phyloP scores from a whole-genome alignment of 257 asterid genomes.

The Galeopsis tetrahit region DNA sequence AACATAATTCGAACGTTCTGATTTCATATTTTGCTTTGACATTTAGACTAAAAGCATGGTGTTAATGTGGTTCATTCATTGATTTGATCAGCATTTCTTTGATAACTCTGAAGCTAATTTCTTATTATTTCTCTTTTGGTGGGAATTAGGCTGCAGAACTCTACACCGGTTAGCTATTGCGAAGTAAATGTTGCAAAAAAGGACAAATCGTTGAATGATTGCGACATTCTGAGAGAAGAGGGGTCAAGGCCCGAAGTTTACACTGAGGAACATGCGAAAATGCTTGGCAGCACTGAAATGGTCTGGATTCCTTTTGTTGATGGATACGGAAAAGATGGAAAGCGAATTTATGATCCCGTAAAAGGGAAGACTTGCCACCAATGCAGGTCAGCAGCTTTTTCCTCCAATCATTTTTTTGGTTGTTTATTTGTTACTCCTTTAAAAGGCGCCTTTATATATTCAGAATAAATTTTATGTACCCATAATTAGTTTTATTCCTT shows the following conservation, averaged over 20 bases:
- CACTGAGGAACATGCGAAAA: constrained; percentile 81
- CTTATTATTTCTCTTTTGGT: constrained; percentile 24
- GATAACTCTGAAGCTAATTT: constrained; percentile 12
- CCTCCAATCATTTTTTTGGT: not conserved
- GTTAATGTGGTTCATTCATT: not conserved
- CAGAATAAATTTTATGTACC: not conserved
- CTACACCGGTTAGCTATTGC: constrained; percentile 75
- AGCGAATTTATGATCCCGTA: constrained; percentile 82
- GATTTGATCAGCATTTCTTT: not conserved
- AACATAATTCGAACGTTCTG: not conserved
- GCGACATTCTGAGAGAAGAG: constrained; percentile 56
- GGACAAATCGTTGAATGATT: constrained; percentile 37
- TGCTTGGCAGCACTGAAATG: constrained; percentile 83
- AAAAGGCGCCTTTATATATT: constrained; percentile 4
- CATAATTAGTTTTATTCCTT: not conserved
- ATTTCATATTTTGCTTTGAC: not conserved
- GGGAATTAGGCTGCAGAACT: constrained; percentile 76
- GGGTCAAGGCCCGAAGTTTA: constrained; percentile 84
- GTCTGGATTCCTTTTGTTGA: constrained; percentile 85
- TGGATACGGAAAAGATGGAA: constrained; percentile 85
- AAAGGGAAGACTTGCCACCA: constrained; percentile 94
- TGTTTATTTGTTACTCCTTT: constrained; percentile 6
- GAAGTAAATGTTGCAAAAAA: constrained; percentile 49
- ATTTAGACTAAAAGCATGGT: not conserved
- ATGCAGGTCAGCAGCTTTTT: constrained; percentile 66